Evolutionary conservation across 108 stramenopile genomes (phyloP), one percentile per base, ranked within the genome.

Genomic region (Nitzschia inconspicua): DNA sequence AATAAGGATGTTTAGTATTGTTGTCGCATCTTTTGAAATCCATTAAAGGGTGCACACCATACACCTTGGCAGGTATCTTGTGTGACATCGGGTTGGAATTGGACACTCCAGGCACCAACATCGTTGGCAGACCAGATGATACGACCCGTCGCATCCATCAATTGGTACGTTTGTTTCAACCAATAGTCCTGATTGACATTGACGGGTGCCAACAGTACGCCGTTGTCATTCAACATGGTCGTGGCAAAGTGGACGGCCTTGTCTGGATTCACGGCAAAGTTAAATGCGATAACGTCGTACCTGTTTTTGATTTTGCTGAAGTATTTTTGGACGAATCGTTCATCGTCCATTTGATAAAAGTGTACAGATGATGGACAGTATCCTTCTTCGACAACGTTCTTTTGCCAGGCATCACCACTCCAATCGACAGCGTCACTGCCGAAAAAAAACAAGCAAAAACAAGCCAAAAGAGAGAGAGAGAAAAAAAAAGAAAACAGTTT

Each of bases 51-150:
- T 20, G 85, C 80, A 61, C 92, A 93, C 88, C 92, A 93, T 32
- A 90, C 74, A 10, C 92, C 92, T 44, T 80, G 75, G 60, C 92
- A 93, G 10, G 92, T 90, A 64, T 84, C 79, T 44, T 80, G 73
- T 14, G 88, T 89, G 4, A 93, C 92, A 72, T 93, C 92, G 14
- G 92, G 92, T 66, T 93, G 92, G 57, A 93, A 93, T 43, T 82
- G 86, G 3, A 93, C 92, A 44, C 68, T 71, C 92, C 92, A 93
- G n/a, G 92, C 92, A 4, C 92, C 92, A 22, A 93, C 84, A 70
- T 93, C 92, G 2, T 26, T 43, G 0, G 71, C 66, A 43, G 69
- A 67, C 84, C 84, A 83, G 11, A 83, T 13, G 3, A 86, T 59
- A 6, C 60, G 57, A 8, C 92, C 88, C 8, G 54, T 29, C 2